Evolutionary conservation across 306 rosid species (phyloP).

Genomic region (Vigna unguiculata): DNA sequence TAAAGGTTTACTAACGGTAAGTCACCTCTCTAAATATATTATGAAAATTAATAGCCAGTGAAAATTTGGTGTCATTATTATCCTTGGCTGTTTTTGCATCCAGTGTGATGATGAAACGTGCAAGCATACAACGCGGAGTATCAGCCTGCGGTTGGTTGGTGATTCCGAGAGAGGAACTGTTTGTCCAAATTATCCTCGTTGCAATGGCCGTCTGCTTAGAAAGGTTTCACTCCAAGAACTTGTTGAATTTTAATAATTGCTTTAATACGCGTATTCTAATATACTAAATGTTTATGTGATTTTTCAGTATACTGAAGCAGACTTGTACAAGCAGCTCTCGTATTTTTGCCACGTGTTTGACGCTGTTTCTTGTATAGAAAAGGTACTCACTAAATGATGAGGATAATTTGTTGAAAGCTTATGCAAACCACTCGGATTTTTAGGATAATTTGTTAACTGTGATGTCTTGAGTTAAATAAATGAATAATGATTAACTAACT

Average conservation of each 20-base stretch:
- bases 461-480: constrained; percentile 24
- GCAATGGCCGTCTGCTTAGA: constrained; percentile 81
- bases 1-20: constrained; percentile 77
- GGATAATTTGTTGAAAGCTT: constrained; percentile 18
- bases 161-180: constrained; percentile 95
- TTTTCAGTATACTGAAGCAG: constrained; percentile 83
- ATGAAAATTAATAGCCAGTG: constrained; percentile 15
- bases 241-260: constrained; percentile 5
- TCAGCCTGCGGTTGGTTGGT: constrained; percentile 79
- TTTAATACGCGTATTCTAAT: constrained; percentile 16
- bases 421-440: constrained; percentile 8
- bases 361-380: constrained; percentile 67
- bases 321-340: constrained; percentile 83
- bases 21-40: constrained; percentile 23
- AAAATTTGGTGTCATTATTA: constrained; percentile 6
- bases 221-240: constrained; percentile 58
- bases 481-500: background rate
- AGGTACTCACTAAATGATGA: constrained; percentile 56
- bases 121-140: constrained; percentile 72
- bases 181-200: constrained; percentile 92
- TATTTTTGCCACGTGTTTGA: constrained; percentile 83
- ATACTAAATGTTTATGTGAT: constrained; percentile 19
- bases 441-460: background rate
- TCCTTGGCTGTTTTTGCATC: constrained; percentile 36
- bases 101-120: constrained; percentile 99